Evolutionary conservation across 2,329 filamentous ascomycete species (phyloP), one percentile per base, ranked within the genome.

Genomic region (Colletotrichum chlorophyti): DNA sequence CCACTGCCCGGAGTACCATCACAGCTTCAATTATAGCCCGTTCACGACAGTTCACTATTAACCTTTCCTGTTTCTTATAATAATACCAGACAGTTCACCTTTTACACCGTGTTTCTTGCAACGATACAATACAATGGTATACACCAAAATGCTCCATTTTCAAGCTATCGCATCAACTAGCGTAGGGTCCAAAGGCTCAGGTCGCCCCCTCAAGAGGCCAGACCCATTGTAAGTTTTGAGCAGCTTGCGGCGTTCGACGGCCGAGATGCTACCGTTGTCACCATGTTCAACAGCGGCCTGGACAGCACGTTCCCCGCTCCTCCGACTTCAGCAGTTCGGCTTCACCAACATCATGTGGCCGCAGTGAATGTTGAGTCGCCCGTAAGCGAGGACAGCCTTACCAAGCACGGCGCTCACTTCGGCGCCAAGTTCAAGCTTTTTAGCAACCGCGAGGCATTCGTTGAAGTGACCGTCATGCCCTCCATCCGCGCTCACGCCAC

Each of bases 291-390:
- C n/a, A 31, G 34, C 53, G 41, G 53, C 38, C 32, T 53, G 35
- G 49, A 53, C 21, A 53, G 49, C 49, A 43, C 49, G n/a, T 23
- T 53, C 43, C 49, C 19, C 45, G 35, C 49, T 53, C 15, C 38
- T 53, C 10, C 24, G 26, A n/a, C 49, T 53, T n/a, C 49, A 53
- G 49, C 49, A 53, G 49, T 38, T 53, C 29, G 49, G 49, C 49
- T 53, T 53, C 32, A 53, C 49, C 38, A 53, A 53, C 21, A 29
- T 53, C 49, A 53, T 38, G 49, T 38, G 5, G 49, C 45, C 27
- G 49, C 49, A 2, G 49, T 53, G 12, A 26, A 53, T 29, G 38
- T 53, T 45, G 49, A 38, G 15, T 38, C 19, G 11, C 29, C 19
- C 37, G 43, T 45, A 14, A 38, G 45, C 38, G 49, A 45, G 49